These are phyloP conservation scores for Pythium biforme DNA, from an alignment of 352 stramenopile species.

Conservation along the genomic window DNA sequence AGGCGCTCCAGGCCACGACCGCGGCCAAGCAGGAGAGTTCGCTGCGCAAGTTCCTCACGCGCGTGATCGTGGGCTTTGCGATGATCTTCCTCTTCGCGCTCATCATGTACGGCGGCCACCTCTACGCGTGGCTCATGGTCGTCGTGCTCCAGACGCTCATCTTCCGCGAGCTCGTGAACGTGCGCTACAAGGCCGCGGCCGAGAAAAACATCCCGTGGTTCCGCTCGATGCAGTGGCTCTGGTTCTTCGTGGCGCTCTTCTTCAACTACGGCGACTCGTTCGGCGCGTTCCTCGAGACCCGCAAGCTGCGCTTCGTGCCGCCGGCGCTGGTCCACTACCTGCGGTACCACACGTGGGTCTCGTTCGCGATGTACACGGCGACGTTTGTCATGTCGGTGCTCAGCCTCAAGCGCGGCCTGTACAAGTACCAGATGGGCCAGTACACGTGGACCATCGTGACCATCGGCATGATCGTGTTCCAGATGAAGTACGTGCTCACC, in stretches of 20 bases:
- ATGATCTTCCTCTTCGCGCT: conserved; percentile 75
- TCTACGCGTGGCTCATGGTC: conserved; percentile 85
- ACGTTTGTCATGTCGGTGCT: conserved; percentile 96
- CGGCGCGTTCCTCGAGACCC: conserved; percentile 80
- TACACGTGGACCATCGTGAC: conserved; percentile 97
- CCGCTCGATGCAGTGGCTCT: conserved; percentile 97
- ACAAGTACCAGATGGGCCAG: conserved; percentile 96
- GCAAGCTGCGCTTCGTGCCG: conserved; percentile 80
- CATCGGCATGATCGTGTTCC: conserved; percentile 94
- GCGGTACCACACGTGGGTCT: conserved; percentile 90
- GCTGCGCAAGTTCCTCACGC: conserved; percentile 68
- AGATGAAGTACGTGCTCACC: conserved; percentile 96
- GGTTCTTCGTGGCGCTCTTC: conserved; percentile 96
- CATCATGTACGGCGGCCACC: conserved; percentile 78
- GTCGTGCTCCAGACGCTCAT: conserved; percentile 87
- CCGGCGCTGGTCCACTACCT: conserved; percentile 84
- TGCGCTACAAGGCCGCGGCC: conserved; percentile 93
- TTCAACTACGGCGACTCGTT: conserved; percentile 94
- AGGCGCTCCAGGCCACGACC: conserved; percentile 12
- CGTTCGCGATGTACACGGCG: conserved; percentile 93
- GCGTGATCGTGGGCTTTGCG: conserved; percentile 66
- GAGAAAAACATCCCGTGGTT: conserved; percentile 97
- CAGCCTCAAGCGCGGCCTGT: conserved; percentile 92
- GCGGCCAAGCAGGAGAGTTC: conserved; percentile 30
- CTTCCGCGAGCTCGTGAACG: conserved; percentile 98